phyloP scores from a whole-genome alignment of 768 basidiomycete genomes.

The Kwoniella sp. region DNA sequence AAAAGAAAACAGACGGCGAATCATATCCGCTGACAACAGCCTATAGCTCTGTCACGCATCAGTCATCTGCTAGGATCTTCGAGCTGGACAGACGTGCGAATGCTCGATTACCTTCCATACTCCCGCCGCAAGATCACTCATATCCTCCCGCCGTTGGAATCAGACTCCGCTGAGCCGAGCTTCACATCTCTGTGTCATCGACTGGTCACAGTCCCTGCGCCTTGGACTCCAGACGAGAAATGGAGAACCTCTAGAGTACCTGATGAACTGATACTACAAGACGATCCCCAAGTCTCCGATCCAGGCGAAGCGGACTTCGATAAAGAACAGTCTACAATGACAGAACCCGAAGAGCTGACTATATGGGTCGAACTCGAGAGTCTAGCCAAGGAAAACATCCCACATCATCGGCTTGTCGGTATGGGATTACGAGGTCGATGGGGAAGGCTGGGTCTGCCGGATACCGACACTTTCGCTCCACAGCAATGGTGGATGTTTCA shows the following conservation, averaged over 20 bases:
- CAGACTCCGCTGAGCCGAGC: not conserved
- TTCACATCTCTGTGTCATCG: conserved; percentile 13
- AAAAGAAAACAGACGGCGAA: too few relatives aligned
- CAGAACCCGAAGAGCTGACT: conserved; percentile 20
- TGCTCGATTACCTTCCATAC: conserved; percentile 31
- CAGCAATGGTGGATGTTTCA: conserved; percentile 21
- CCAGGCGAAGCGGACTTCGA: too few relatives aligned
- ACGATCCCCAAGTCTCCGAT: conserved; percentile 10
- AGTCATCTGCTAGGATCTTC: not conserved
- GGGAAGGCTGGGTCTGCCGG: conserved; percentile 10
- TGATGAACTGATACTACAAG: not conserved
- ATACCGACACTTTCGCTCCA: not conserved
- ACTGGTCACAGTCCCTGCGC: conserved; percentile 31
- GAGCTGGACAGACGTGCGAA: not conserved
- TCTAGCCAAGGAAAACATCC: not conserved
- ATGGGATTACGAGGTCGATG: conserved; percentile 19
- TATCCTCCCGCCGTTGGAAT: not conserved
- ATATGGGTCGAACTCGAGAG: conserved; percentile 13
- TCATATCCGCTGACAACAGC: too few relatives aligned
- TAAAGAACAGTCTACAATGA: conserved; percentile 22
- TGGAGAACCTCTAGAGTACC: conserved; percentile 17
- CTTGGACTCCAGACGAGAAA: conserved; percentile 35
- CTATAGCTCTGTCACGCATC: conserved; percentile 1
- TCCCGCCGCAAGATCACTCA: conserved; percentile 18
- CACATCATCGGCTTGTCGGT: not conserved